Percentiles rank a stretch among this genome's conserved stretches.
phyloP scores from a whole-genome alignment of 2,329 filamentous ascomycete genomes.

The Cryphonectria nitschkei region DNA sequence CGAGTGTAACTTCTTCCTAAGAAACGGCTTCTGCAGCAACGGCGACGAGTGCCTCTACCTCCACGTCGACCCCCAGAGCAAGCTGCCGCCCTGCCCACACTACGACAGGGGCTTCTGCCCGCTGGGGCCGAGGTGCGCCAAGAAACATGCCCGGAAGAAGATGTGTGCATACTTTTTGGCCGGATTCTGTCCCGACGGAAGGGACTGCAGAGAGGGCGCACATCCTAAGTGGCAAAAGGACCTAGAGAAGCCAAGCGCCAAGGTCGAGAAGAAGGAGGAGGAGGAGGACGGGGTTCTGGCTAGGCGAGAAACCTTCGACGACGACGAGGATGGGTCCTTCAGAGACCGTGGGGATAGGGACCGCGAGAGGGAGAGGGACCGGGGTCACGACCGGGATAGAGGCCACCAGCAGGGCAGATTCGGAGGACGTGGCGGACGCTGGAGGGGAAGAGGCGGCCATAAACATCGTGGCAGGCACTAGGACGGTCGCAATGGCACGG shows the following conservation, averaged over 20 bases:
- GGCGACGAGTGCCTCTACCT: slow-evolving; percentile 96
- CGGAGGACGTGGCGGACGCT: slow-evolving; percentile 39
- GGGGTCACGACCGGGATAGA: slow-evolving; percentile 31
- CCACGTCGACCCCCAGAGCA: slow-evolving; percentile 82
- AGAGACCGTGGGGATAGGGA: slow-evolving; percentile 43
- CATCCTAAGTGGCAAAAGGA: slow-evolving; percentile 83
- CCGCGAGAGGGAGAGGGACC: slow-evolving; percentile 40
- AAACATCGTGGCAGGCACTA: slow-evolving; percentile 34
- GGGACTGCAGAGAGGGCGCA: slow-evolving; percentile 74
- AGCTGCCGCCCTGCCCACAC: slow-evolving; percentile 80
- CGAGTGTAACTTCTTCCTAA: slow-evolving; percentile 94
- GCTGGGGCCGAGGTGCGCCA: slow-evolving; percentile 81
- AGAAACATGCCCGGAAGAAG: slow-evolving; percentile 83
- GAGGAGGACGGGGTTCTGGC: slow-evolving; percentile 54
- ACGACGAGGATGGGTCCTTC: slow-evolving; percentile 38
- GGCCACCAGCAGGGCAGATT: slow-evolving; percentile 42
- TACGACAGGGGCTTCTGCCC: slow-evolving; percentile 96
- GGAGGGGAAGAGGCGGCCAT: slow-evolving; percentile 36
- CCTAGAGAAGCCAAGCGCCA: slow-evolving; percentile 74
- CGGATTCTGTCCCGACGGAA: slow-evolving; percentile 89
- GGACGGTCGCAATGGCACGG: neutral
- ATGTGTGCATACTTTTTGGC: slow-evolving; percentile 86
- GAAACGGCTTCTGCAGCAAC: slow-evolving; percentile 93
- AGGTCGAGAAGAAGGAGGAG: slow-evolving; percentile 65
- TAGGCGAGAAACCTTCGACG: slow-evolving; percentile 36